Evolutionary conservation across 345 rosid species (phyloP).

Genomic region (Sonneratia caseolaris): DNA sequence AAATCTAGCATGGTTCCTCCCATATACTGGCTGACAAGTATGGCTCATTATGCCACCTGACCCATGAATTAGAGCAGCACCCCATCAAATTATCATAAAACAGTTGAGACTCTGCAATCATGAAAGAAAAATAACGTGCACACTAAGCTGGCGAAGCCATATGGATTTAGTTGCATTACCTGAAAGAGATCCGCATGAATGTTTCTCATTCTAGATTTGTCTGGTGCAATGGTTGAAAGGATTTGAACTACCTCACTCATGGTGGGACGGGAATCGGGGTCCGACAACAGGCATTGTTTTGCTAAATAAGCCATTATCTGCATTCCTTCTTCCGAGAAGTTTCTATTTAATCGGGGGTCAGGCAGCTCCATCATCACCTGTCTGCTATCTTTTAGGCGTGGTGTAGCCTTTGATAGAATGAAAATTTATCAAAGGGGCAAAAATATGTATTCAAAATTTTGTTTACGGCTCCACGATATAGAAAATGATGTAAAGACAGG

Average conservation of each 20-base stretch:
- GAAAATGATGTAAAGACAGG: not conserved
- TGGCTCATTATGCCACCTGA: too few species aligned
- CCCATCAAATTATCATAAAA: too few species aligned
- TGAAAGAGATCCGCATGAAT: slow-evolving; percentile 56
- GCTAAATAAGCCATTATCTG: slow-evolving; percentile 91
- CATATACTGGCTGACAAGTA: too few species aligned
- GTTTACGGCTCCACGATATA: not conserved
- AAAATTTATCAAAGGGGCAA: not conserved
- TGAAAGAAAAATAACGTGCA: not conserved
- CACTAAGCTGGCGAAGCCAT: not conserved
- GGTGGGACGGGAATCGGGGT: slow-evolving; percentile 87
- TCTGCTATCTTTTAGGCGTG: slow-evolving; percentile 61
- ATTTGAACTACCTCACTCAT: slow-evolving; percentile 97
- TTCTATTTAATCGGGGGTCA: slow-evolving; percentile 61
- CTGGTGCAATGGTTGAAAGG: slow-evolving; percentile 75
- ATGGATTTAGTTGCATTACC: slow-evolving; percentile 27
- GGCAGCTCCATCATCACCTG: slow-evolving; percentile 65
- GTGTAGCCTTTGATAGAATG: slow-evolving; percentile 50
- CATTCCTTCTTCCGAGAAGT: slow-evolving; percentile 77
- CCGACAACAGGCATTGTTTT: slow-evolving; percentile 81
- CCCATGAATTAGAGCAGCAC: too few species aligned
- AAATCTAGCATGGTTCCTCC: not conserved
- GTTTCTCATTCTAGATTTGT: slow-evolving; percentile 55
- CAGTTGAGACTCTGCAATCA: not conserved
- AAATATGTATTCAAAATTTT: not conserved